Conservation (phyloP, 345 rosid species). For the Salix dunnii region DNA sequence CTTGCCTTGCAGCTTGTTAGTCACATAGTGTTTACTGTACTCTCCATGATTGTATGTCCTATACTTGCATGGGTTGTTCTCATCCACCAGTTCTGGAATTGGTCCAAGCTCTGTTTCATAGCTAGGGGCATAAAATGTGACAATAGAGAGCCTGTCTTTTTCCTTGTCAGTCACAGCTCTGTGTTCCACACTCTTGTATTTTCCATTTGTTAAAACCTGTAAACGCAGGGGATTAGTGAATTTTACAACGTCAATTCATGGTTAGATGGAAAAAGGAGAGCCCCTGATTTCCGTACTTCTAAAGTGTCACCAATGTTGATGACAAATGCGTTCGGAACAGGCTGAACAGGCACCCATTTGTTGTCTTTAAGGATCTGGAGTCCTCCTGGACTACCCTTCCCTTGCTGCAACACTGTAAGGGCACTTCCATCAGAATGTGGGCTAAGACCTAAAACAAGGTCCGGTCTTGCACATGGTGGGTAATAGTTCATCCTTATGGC, state of each 20-base stretch:
- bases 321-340: constrained; percentile 62
- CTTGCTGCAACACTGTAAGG: constrained; percentile 84
- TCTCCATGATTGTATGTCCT: constrained; percentile 89
- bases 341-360: constrained; percentile 65
- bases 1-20: constrained; percentile 84
- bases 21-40: constrained; percentile 76
- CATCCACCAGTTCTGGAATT: constrained; percentile 64
- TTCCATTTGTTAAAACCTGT: constrained; percentile 92
- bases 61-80: constrained; percentile 74
- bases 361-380: constrained; percentile 78
- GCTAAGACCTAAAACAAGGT: constrained; percentile 91
- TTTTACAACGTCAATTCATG: neutral
- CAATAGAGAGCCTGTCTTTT: constrained; percentile 80
- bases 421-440: constrained; percentile 99
- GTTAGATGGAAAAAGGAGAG: neutral
- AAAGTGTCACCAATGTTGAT: constrained; percentile 90
- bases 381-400: constrained; percentile 57
- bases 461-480: constrained; percentile 92
- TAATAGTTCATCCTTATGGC: constrained; percentile 98
- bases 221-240: neutral
- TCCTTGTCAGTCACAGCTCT: constrained; percentile 78
- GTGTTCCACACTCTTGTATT: constrained; percentile 90
- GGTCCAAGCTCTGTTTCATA: constrained; percentile 83
- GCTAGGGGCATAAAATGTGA: constrained; percentile 92
- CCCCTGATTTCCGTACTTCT: constrained; percentile 41